A percentile compares a stretch with the other conserved stretches of the same genome.
phyloP scores from a whole-genome alignment of 2,329 filamentous ascomycete genomes.

The Calonectria leucothoes region DNA sequence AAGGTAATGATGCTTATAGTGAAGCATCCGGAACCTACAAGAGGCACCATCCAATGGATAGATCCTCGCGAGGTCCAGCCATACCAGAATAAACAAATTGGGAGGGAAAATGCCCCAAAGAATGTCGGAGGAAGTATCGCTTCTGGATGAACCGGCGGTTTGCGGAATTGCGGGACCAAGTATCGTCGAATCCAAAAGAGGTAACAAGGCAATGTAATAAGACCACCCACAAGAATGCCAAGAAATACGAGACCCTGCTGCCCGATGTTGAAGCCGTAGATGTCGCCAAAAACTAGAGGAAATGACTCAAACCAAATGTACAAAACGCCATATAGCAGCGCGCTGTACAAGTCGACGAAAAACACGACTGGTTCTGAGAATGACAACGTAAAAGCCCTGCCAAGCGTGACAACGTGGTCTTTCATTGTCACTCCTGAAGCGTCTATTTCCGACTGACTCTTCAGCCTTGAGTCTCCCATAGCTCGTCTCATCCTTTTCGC shows the following conservation, averaged over 20 bases:
- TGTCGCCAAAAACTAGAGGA: conserved; percentile 32
- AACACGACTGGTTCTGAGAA: conserved; percentile 55
- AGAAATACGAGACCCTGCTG: conserved; percentile 60
- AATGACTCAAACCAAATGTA: conserved; percentile 51
- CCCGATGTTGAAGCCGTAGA: conserved; percentile 61
- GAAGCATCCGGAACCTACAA: conserved; percentile 9
- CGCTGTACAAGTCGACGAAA: conserved; percentile 55
- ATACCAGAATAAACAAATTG: conserved; percentile 27
- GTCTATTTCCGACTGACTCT: conserved; percentile 20
- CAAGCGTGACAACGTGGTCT: conserved; percentile 44
- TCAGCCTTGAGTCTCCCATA: conserved; percentile 23
- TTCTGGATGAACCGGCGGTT: conserved; percentile 3
- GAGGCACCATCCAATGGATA: conserved; percentile 20
- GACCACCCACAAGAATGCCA: conserved; percentile 19
- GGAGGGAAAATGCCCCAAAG: conserved; percentile 72
- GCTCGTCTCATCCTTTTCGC: conserved; percentile 27
- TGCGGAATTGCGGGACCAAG: conserved; percentile 12
- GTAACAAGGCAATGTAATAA: conserved; percentile 15
- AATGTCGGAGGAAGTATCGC: conserved; percentile 58
- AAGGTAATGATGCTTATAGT: neutral
- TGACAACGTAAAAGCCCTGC: conserved; percentile 51
- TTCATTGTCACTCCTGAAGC: conserved; percentile 25
- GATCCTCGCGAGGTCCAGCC: conserved; percentile 14
- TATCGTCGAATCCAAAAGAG: conserved; percentile 21
- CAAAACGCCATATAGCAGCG: conserved; percentile 54